These are phyloP conservation scores for Pleurotus giganteus DNA, from an alignment of 768 basidiomycete genomes.

Conservation along the genomic window DNA sequence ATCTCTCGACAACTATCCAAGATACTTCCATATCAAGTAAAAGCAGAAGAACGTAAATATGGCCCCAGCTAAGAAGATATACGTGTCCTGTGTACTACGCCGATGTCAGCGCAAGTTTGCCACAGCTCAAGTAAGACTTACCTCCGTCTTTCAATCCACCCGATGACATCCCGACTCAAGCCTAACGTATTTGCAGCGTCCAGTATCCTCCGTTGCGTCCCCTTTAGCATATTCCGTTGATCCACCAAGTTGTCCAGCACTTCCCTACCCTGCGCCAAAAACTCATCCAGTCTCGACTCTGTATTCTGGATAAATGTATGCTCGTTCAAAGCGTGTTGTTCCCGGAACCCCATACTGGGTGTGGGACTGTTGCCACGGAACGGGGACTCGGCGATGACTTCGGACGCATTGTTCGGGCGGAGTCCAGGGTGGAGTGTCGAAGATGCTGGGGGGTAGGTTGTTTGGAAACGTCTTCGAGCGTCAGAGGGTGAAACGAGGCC, in stretches of 20 bases:
- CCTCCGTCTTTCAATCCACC: conserved; percentile 97
- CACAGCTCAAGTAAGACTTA: conserved; percentile 31
- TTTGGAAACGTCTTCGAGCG: conserved; percentile 65
- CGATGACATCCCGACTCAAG: conserved; percentile 89
- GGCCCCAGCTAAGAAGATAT: conserved; percentile 86
- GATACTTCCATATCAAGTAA: conserved; percentile 88
- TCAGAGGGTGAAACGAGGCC: conserved; percentile 42
- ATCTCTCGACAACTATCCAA: conserved; percentile 48
- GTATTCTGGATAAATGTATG: conserved; percentile 87
- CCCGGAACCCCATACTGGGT: conserved; percentile 53
- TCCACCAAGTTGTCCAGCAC: conserved; percentile 90
- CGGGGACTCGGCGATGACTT: conserved; percentile 75
- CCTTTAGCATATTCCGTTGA: conserved; percentile 91
- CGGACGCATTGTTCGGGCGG: conserved; percentile 33
- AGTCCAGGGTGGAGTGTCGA: conserved; percentile 51
- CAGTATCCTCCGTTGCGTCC: conserved; percentile 83
- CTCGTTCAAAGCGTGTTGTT: conserved; percentile 81
- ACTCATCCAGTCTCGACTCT: conserved; percentile 81
- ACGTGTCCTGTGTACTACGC: conserved; percentile 88
- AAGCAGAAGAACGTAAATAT: conserved; percentile 91
- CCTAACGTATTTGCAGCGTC: conserved; percentile 95
- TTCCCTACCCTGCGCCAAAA: conserved; percentile 88
- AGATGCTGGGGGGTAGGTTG: conserved; percentile 38
- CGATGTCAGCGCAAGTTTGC: conserved; percentile 7
- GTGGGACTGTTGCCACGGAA: conserved; percentile 62